A percentile compares a stretch with the other conserved stretches of the same genome.
Evolutionary conservation across 192 early-diverging fungal genomes (phyloP).

Genomic region (Coemansia sp.): DNA sequence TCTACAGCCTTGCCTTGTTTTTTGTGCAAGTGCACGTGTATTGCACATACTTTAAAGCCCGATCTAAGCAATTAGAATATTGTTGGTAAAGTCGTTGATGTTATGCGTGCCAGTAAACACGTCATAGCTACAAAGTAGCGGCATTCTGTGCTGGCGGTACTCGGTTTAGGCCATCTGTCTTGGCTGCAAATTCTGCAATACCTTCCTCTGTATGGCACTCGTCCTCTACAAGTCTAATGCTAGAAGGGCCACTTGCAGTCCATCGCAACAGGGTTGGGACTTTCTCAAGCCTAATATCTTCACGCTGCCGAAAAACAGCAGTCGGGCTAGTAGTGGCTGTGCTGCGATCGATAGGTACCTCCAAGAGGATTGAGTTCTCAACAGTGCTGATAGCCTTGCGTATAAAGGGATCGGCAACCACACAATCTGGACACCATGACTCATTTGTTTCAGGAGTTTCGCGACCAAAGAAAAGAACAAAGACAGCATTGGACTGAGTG

Average conservation of each 20-base stretch:
- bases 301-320: constrained; percentile 28
- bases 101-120: too few relatives aligned
- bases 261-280: constrained; percentile 47
- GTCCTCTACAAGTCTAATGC: constrained; percentile 33
- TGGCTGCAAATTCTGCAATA: constrained; percentile 25
- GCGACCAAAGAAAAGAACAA: constrained; percentile 54
- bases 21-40: background rate
- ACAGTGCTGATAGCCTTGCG: constrained; percentile 30
- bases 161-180: background rate
- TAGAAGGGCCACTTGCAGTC: constrained; percentile 22
- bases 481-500: constrained; percentile 17
- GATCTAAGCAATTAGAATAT: too few relatives aligned
- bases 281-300: constrained; percentile 26
- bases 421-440: constrained; percentile 52
- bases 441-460: constrained; percentile 22
- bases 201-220: constrained; percentile 25
- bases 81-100: too few relatives aligned
- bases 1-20: background rate
- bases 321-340: constrained; percentile 23
- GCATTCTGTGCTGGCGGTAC: background rate
- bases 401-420: constrained; percentile 48
- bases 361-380: constrained; percentile 30
- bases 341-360: constrained; percentile 46
- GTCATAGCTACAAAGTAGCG: too few relatives aligned
- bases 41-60: too few relatives aligned